Conservation (phyloP, 305 asterid genomes). For the Fraxinus angustifolia region DNA sequence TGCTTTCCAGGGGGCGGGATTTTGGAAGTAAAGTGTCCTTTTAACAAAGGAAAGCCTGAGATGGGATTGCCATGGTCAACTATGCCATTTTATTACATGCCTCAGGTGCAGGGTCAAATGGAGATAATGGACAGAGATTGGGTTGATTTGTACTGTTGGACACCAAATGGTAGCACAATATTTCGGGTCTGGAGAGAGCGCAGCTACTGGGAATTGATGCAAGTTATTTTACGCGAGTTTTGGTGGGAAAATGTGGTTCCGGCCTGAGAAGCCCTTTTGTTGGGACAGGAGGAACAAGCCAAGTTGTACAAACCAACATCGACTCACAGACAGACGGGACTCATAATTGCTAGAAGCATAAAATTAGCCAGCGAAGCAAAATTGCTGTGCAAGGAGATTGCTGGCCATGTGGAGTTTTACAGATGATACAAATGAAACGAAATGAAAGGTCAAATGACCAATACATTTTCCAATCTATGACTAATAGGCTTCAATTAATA, state of each 20-base stretch:
- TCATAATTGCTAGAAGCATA: constrained; percentile 65
- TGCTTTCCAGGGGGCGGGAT: constrained; percentile 65
- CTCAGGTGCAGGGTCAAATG: constrained; percentile 97
- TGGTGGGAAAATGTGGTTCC: constrained; percentile 97
- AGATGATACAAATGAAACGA: constrained; percentile 22
- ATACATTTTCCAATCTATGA: not conserved
- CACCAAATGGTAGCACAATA: constrained; percentile 79
- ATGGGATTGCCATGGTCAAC: constrained; percentile 68
- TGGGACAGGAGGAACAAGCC: constrained; percentile 67
- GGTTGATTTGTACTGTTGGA: constrained; percentile 95
- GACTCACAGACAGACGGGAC: constrained; percentile 66
- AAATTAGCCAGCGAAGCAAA: constrained; percentile 69
- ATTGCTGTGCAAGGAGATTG: constrained; percentile 78
- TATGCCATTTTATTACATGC: constrained; percentile 91
- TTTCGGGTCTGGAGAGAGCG: constrained; percentile 74
- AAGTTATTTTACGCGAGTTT: constrained; percentile 67
- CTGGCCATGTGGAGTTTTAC: constrained; percentile 67
- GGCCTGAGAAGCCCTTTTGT: constrained; percentile 60
- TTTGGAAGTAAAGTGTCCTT: constrained; percentile 92
- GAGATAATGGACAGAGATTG: constrained; percentile 88
- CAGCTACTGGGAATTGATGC: constrained; percentile 67
- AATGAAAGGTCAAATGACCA: not conserved
- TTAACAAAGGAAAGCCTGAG: constrained; percentile 87
- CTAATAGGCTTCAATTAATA: constrained; percentile 6
- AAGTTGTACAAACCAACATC: constrained; percentile 55